Conservation (phyloP, 768 basidiomycete genomes). For the Auricularia auricula-judae region DNA sequence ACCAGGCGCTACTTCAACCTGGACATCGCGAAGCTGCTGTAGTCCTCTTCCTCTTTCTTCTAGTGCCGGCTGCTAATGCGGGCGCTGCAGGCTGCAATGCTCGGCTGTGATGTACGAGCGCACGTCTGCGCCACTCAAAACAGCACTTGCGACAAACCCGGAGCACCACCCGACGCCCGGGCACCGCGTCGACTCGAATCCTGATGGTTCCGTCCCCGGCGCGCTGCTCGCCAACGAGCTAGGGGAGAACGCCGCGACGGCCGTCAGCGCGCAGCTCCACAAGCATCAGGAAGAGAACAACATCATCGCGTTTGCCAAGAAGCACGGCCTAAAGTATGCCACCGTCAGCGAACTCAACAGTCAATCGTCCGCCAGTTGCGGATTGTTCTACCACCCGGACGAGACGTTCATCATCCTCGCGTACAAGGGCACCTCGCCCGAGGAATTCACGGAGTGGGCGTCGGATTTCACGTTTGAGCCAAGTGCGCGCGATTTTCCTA, state of each 20-base stretch:
- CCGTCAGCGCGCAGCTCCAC: constrained; percentile 9
- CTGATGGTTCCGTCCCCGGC: constrained; percentile 3
- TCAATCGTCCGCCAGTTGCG: constrained; percentile 10
- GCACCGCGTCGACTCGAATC: not conserved
- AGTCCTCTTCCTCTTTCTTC: no score
- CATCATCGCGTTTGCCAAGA: constrained; percentile 6
- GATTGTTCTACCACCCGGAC: constrained; percentile 12
- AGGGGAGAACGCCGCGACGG: constrained; percentile 5
- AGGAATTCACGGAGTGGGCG: constrained; percentile 13
- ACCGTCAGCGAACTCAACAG: constrained; percentile 12
- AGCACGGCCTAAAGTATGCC: constrained; percentile 9
- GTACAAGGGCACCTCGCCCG: constrained; percentile 13
- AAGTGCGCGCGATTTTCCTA: not conserved
- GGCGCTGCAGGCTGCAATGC: constrained; percentile 8
- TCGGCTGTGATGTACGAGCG: constrained; percentile 14
- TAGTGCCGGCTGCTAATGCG: no score
- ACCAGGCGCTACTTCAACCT: constrained; percentile 11
- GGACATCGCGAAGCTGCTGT: constrained; percentile 11
- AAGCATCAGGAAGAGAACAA: constrained; percentile 9
- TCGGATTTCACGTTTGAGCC: constrained; percentile 11
- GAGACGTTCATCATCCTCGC: constrained; percentile 13
- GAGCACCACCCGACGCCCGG: not conserved
- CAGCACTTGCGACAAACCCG: constrained; percentile 4
- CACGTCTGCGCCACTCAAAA: constrained; percentile 7
- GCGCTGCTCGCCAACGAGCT: constrained; percentile 7